phyloP scores from a whole-genome alignment of 2,329 filamentous ascomycete species.

The Gaeumannomyces tritici region DNA sequence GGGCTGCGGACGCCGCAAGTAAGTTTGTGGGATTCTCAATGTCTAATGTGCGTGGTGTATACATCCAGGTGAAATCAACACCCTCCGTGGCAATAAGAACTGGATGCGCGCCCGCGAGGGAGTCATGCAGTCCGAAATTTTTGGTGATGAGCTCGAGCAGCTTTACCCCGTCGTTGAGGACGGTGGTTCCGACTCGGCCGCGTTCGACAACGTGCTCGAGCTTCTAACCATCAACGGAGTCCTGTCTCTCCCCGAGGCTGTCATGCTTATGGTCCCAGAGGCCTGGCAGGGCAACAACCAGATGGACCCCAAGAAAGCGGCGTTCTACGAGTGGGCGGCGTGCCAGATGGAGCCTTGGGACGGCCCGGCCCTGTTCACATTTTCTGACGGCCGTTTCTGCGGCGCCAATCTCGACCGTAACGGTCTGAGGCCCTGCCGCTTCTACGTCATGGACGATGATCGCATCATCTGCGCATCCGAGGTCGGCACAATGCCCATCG shows the following conservation, averaged over 20 bases:
- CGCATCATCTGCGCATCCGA: conserved; percentile 96
- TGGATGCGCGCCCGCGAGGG: conserved; percentile 98
- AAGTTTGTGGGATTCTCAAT: background rate
- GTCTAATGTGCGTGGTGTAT: background rate
- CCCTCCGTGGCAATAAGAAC: conserved; percentile 94
- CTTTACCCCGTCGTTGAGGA: conserved; percentile 95
- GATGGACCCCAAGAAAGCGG: conserved; percentile 92
- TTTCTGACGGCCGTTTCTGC: conserved; percentile 92
- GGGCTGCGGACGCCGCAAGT: background rate
- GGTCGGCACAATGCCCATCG: conserved; percentile 85
- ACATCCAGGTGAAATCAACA: conserved; percentile 74
- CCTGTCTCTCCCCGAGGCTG: conserved; percentile 85
- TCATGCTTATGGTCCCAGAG: conserved; percentile 98
- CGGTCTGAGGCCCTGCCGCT: conserved; percentile 88
- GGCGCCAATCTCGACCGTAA: conserved; percentile 96
- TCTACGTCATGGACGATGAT: conserved; percentile 94
- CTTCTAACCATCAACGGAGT: conserved; percentile 92
- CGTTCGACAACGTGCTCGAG: conserved; percentile 95
- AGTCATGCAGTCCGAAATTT: conserved; percentile 85
- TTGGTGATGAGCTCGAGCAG: conserved; percentile 81
- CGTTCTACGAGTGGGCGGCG: conserved; percentile 97
- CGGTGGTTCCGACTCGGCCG: conserved; percentile 91
- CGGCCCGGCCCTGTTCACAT: conserved; percentile 91
- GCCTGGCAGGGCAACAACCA: conserved; percentile 90
- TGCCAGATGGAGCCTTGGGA: conserved; percentile 99